These are phyloP conservation scores for Cladosporium halotolerans DNA, from an alignment of 2,329 filamentous ascomycete genomes.

Conservation along the genomic window DNA sequence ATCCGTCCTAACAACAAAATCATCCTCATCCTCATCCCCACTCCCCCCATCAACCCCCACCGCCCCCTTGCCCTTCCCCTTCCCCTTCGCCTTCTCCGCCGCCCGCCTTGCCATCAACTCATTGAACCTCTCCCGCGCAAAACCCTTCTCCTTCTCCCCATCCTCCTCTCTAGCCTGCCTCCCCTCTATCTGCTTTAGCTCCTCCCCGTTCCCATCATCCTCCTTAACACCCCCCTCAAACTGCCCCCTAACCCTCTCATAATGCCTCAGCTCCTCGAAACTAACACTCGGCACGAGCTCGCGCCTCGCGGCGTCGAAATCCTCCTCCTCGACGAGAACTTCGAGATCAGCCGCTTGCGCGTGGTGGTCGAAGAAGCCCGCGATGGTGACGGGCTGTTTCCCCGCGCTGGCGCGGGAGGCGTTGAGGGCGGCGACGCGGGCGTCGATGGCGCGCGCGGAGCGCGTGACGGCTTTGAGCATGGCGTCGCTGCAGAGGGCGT, in stretches of 20 bases:
- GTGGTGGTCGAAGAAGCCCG: slow-evolving; percentile 92
- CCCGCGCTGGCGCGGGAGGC: slow-evolving; percentile 26
- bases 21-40: slow-evolving; percentile 27
- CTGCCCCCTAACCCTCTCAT: slow-evolving; percentile 71
- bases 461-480: slow-evolving; percentile 98
- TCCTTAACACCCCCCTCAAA: slow-evolving; percentile 65
- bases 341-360: slow-evolving; percentile 81
- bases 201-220: not conserved
- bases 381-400: slow-evolving; percentile 59
- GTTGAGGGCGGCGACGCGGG: slow-evolving; percentile 70
- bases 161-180: not conserved
- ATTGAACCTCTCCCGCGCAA: slow-evolving; percentile 7
- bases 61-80: not conserved
- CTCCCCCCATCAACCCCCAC: slow-evolving; percentile 7
- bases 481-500: slow-evolving; percentile 92
- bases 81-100: not conserved
- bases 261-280: slow-evolving; percentile 84
- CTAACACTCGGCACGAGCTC: slow-evolving; percentile 94
- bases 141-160: not conserved
- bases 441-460: slow-evolving; percentile 75
- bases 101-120: slow-evolving; percentile 7
- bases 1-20: slow-evolving; percentile 38
- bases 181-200: slow-evolving; percentile 30
- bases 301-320: slow-evolving; percentile 73
- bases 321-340: slow-evolving; percentile 81